Base-by-base conservation (phyloP, 805 yeast genomes). In the Candida odintsovae region DNA sequence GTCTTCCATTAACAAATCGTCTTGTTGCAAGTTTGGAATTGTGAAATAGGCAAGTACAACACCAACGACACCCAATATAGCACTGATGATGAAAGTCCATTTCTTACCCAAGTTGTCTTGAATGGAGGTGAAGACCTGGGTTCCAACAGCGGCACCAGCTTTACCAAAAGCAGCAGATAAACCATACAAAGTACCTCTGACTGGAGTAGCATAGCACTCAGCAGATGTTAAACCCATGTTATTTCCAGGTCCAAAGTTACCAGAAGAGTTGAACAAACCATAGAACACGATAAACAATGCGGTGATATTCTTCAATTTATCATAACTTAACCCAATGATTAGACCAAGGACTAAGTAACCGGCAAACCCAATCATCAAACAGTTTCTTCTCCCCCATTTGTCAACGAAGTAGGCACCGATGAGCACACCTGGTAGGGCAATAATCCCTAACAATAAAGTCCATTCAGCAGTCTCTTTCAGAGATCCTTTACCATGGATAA, bases 71-170 rank as follows among this genome's bases (percentile, higher is more conserved):
- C 94, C 92, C 56, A 86, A 74, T 43, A 77, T 68, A 13, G 94
- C 94, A 22, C 90, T 86, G 56, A 86, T 82, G 53, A 86, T 85
- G 57, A 86, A 86, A 6, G 92, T 85, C 87, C 88, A 86, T 49
- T 68, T 68, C 55, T 77, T 69, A 31, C 94, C 94, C 51, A 82
- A 68, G 58, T 83, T 64, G 37, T 57, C 64, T 64, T 82, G 79
- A 53, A 86, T 83, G 16, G 88, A 85, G 10, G 81, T 77, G 66
- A 86, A 86, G 16, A 76, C 75, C 61, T 82, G 77, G 21, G 90
- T 83, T 25, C 94, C 94, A 19, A 83, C 80, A 20, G 83, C 90
- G n/a, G 92, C 94, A 47, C 94, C 95, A 22, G 83, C 84, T 63
- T 86, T 86, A 47, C 94, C 94, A 41, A 83, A 69, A 3, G 90